These are phyloP conservation scores for Phoma sp. DNA, from an alignment of 2,329 filamentous ascomycete genomes.

Conservation along the genomic window DNA sequence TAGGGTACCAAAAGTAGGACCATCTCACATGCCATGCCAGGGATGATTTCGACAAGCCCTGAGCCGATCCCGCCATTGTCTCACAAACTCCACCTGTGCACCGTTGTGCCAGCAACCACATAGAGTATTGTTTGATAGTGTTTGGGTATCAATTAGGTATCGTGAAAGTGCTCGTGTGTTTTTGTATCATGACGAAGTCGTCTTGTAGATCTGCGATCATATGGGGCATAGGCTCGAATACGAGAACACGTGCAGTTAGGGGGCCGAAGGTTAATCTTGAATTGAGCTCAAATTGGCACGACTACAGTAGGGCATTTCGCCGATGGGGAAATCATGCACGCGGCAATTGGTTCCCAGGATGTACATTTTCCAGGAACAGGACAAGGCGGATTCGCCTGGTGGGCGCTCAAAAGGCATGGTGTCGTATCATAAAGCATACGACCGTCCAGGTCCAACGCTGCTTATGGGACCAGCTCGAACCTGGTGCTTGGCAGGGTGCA, in stretches of 20 bases:
- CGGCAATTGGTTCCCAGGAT: conserved; percentile 9
- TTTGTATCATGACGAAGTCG: conserved; percentile 11
- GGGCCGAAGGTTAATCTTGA: conserved; percentile 20
- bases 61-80: conserved; percentile 19
- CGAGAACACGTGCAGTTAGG: conserved; percentile 19
- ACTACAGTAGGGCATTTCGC: conserved; percentile 17
- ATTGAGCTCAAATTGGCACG: conserved; percentile 21
- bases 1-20: conserved; percentile 25
- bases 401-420: conserved; percentile 9
- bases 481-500: conserved; percentile 21
- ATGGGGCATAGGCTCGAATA: conserved; percentile 2
- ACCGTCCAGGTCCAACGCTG: conserved; percentile 7
- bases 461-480: conserved; percentile 7
- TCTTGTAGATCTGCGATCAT: conserved; percentile 9
- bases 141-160: background rate
- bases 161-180: background rate
- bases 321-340: conserved; percentile 13
- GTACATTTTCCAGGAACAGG: conserved; percentile 16
- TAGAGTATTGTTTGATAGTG: conserved; percentile 15
- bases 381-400: conserved; percentile 14
- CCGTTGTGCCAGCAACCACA: conserved; percentile 21
- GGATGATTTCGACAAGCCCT: conserved; percentile 18
- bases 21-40: conserved; percentile 28
- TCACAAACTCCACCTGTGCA: conserved; percentile 11
- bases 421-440: conserved; percentile 8